Evolutionary conservation across 768 basidiomycete species (phyloP).

Genomic region (Nidularia sp.): DNA sequence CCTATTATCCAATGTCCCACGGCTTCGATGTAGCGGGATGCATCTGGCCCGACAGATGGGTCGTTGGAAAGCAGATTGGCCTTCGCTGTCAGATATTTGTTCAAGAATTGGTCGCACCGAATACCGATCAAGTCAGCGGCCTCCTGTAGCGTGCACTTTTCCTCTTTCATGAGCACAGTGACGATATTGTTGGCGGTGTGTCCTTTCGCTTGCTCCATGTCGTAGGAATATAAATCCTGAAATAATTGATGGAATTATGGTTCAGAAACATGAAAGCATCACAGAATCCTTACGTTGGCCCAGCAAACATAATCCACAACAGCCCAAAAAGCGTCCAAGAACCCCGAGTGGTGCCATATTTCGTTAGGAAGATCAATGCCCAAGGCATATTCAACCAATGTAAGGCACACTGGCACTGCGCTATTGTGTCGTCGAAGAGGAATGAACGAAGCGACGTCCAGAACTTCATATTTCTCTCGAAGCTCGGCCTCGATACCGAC

Average conservation of each 20-base stretch:
- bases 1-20: background rate
- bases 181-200: slow-evolving; percentile 37
- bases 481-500: background rate
- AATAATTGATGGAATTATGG: slow-evolving; percentile 5
- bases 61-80: background rate
- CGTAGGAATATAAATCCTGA: slow-evolving; percentile 45
- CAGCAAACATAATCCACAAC: slow-evolving; percentile 38
- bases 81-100: background rate
- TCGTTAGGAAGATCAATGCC: slow-evolving; percentile 37
- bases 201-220: slow-evolving; percentile 38
- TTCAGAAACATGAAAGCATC: background rate
- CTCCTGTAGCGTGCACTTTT: slow-evolving; percentile 28
- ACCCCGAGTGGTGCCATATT: slow-evolving; percentile 29
- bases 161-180: slow-evolving; percentile 34
- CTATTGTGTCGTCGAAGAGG: background rate
- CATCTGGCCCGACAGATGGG: background rate
- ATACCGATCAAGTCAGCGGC: slow-evolving; percentile 8
- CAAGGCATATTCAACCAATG: slow-evolving; percentile 7
- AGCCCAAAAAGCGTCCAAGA: slow-evolving; percentile 28
- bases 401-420: background rate
- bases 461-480: background rate
- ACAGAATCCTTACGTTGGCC: slow-evolving; percentile 25
- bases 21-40: background rate
- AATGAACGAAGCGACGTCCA: background rate
- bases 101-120: background rate